Evolutionary conservation across 352 stramenopile genomes (phyloP).

Genomic region (Bremia lactucae): DNA sequence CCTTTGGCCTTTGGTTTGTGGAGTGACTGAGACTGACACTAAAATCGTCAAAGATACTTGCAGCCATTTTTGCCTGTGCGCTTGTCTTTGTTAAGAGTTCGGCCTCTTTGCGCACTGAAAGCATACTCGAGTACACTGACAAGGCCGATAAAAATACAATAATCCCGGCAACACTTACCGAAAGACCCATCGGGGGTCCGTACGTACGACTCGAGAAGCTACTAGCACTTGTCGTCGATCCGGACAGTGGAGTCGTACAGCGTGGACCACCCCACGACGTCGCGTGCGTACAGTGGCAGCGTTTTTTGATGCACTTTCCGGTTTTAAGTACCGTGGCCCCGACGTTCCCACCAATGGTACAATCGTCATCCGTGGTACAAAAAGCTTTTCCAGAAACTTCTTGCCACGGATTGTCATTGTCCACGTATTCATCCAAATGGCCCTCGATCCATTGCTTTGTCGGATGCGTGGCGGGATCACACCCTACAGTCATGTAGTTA

Average conservation of each 20-base stretch:
- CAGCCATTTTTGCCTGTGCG: constrained; percentile 18
- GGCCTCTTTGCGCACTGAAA: constrained; percentile 17
- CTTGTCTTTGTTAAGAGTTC: constrained; percentile 15
- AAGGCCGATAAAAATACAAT: constrained; percentile 23
- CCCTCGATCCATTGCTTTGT: constrained; percentile 61
- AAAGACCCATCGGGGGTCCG: constrained; percentile 40
- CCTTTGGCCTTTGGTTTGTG: constrained; percentile 18
- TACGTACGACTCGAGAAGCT: constrained; percentile 28
- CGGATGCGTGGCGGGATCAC: constrained; percentile 46
- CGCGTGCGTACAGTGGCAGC: constrained; percentile 38
- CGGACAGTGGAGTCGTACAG: constrained; percentile 32
- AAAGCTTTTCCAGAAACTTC: constrained; percentile 32
- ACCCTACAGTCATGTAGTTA: constrained; percentile 46
- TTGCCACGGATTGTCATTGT: constrained; percentile 37
- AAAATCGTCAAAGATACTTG: constrained; percentile 12
- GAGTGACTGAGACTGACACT: constrained; percentile 6
- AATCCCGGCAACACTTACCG: constrained; percentile 17
- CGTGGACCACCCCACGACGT: constrained; percentile 44
- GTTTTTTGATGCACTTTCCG: constrained; percentile 31
- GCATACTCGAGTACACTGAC: constrained; percentile 25
- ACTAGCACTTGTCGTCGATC: constrained; percentile 14
- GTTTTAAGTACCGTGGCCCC: constrained; percentile 20
- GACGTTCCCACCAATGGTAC: constrained; percentile 31
- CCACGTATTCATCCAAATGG: constrained; percentile 54
- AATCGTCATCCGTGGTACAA: constrained; percentile 35